phyloP scores from a whole-genome alignment of 208 protist species.

The Novymonas esmeraldas region DNA sequence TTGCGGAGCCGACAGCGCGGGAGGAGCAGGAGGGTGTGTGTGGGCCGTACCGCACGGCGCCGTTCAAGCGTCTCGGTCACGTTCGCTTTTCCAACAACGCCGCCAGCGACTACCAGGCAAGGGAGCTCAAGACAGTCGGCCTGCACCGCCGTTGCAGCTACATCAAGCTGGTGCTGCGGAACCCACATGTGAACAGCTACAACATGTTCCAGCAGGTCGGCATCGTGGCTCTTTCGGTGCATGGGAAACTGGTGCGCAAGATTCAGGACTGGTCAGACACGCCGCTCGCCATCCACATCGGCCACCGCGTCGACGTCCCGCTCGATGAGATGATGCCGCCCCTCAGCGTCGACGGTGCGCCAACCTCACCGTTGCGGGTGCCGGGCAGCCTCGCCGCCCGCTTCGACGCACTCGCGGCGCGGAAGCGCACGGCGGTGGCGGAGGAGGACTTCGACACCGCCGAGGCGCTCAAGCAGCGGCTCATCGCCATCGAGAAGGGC shows the following conservation, averaged over 20 bases:
- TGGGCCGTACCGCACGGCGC: slow-evolving; percentile 50
- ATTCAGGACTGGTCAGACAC: slow-evolving; percentile 40
- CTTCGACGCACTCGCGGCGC: slow-evolving; percentile 33
- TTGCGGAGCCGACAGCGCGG: slow-evolving; percentile 53
- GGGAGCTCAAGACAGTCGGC: slow-evolving; percentile 92
- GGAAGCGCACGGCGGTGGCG: slow-evolving; percentile 78
- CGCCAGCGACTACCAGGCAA: slow-evolving; percentile 51
- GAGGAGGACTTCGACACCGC: slow-evolving; percentile 92
- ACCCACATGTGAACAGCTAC: slow-evolving; percentile 73
- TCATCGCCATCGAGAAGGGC: slow-evolving; percentile 45
- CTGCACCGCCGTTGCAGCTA: slow-evolving; percentile 72
- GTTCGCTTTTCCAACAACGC: slow-evolving; percentile 73
- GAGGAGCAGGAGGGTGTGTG: slow-evolving; percentile 59
- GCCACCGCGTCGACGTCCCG: slow-evolving; percentile 49
- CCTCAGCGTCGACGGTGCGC: slow-evolving; percentile 28
- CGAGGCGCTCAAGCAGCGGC: slow-evolving; percentile 62
- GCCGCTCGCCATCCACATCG: slow-evolving; percentile 43
- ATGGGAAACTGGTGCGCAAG: slow-evolving; percentile 57
- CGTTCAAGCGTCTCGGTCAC: slow-evolving; percentile 80
- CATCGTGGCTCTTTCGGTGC: slow-evolving; percentile 73
- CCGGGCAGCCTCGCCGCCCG: slow-evolving; percentile 33
- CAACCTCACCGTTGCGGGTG: slow-evolving; percentile 10
- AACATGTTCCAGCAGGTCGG: slow-evolving; percentile 91
- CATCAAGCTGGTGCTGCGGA: slow-evolving; percentile 83
- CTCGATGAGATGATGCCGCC: slow-evolving; percentile 87